Evolutionary conservation across 495 filamentous ascomycete genomes (phyloP).

Genomic region (Podospora pseudoanserina): DNA sequence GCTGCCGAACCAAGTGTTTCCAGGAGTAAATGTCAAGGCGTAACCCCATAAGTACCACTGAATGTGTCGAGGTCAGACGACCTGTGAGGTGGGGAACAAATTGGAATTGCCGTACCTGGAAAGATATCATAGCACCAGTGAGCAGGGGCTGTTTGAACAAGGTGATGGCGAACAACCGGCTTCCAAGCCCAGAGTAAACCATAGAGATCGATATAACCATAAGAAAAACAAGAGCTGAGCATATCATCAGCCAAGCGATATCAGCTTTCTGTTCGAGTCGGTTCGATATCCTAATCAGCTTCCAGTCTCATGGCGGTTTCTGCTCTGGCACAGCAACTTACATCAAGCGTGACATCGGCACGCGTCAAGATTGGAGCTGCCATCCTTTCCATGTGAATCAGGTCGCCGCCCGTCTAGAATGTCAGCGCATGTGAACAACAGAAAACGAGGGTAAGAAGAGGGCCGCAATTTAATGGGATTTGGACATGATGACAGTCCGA

Average conservation of each 20-base stretch:
- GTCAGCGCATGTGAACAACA: too few relatives aligned
- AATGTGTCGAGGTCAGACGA: too few relatives aligned
- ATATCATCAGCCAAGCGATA: neutral
- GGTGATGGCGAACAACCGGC: neutral
- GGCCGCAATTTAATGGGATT: too few relatives aligned
- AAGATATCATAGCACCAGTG: neutral
- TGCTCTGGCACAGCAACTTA: neutral
- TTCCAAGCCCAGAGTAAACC: neutral
- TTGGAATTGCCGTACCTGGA: neutral
- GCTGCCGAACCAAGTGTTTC: neutral
- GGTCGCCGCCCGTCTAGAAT: too few relatives aligned
- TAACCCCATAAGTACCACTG: constrained; percentile 2
- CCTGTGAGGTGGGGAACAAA: too few relatives aligned
- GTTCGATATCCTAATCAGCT: too few relatives aligned
- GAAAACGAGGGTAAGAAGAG: too few relatives aligned
- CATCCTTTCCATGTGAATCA: too few relatives aligned
- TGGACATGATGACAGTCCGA: too few relatives aligned
- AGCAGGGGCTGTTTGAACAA: neutral
- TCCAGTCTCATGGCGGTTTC: too few relatives aligned
- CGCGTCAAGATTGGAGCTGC: neutral
- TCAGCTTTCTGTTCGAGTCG: neutral
- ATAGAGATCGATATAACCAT: neutral
- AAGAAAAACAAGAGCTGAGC: neutral
- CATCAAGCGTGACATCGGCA: neutral
- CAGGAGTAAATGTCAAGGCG: neutral